These are phyloP conservation scores for Vaccinium corymbosum DNA, from an alignment of 148 eudicot genomes.

Conservation along the genomic window DNA sequence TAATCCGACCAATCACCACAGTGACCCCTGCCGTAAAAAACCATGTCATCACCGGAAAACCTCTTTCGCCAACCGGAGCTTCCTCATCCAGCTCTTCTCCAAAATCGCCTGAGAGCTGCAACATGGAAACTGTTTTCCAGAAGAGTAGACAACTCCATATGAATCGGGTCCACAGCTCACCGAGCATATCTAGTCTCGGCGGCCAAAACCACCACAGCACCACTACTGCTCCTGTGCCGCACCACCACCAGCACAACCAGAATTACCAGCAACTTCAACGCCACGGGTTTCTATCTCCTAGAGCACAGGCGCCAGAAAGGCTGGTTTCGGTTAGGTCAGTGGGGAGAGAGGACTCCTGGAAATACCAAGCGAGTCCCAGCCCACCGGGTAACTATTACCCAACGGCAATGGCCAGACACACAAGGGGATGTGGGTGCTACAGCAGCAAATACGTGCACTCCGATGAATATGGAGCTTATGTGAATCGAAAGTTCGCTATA, in stretches of 20 bases:
- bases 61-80: neutral
- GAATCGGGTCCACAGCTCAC: constrained; percentile 60
- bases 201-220: constrained; percentile 5
- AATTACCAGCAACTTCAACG: constrained; percentile 12
- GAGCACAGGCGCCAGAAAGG: constrained; percentile 18
- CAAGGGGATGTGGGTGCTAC: constrained; percentile 10
- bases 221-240: neutral
- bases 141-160: constrained; percentile 19
- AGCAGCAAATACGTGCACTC: constrained; percentile 15
- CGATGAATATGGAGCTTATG: constrained; percentile 18
- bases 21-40: neutral
- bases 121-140: constrained; percentile 8
- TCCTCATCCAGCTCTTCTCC: constrained; percentile 60
- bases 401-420: neutral
- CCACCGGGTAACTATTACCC: constrained; percentile 16
- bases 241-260: constrained; percentile 19
- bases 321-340: constrained; percentile 26
- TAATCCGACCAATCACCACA: constrained; percentile 17
- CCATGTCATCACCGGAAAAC: neutral
- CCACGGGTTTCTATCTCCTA: constrained; percentile 18
- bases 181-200: constrained; percentile 37
- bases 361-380: constrained; percentile 19
- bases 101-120: constrained; percentile 27
- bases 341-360: constrained; percentile 28
- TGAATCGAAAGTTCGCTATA: constrained; percentile 8